Evolutionary conservation across 75 land plant species (phyloP).

Genomic region (Azolla pinnata): DNA sequence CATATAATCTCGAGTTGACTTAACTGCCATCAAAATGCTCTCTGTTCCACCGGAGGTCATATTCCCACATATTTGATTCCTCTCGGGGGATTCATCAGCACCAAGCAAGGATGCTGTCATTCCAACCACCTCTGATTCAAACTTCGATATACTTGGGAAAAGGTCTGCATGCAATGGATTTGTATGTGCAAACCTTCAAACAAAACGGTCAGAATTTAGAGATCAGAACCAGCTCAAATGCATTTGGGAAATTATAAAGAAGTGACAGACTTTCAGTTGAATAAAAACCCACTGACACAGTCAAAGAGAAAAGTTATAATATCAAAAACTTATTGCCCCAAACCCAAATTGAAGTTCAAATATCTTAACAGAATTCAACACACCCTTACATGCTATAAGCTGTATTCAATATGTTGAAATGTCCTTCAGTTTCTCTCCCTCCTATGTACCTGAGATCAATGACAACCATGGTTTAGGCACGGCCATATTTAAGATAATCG

Average conservation of each 20-base stretch:
- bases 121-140: constrained; percentile 89
- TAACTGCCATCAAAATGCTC: constrained; percentile 90
- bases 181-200: constrained; percentile 96
- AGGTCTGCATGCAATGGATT: constrained; percentile 90
- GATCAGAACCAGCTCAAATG: neutral
- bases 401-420: constrained; percentile 73
- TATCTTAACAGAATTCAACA: neutral
- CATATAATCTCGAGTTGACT: constrained; percentile 94
- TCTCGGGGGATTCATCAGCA: constrained; percentile 54
- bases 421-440: constrained; percentile 78
- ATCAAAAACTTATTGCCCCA: no score
- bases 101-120: constrained; percentile 91
- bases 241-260: neutral
- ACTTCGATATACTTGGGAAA: constrained; percentile 70
- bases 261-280: no score
- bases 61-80: constrained; percentile 92
- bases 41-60: constrained; percentile 99
- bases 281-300: no score
- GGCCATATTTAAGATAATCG: no score
- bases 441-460: constrained; percentile 69
- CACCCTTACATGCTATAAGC: constrained; percentile 87
- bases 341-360: no score
- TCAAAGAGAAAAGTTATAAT: no score
- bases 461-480: neutral
- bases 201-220: no score